Evolutionary conservation across 805 yeast genomes (phyloP), one percentile per base, ranked within the genome.

Genomic region (Cyberlindnera euphorbiae): DNA sequence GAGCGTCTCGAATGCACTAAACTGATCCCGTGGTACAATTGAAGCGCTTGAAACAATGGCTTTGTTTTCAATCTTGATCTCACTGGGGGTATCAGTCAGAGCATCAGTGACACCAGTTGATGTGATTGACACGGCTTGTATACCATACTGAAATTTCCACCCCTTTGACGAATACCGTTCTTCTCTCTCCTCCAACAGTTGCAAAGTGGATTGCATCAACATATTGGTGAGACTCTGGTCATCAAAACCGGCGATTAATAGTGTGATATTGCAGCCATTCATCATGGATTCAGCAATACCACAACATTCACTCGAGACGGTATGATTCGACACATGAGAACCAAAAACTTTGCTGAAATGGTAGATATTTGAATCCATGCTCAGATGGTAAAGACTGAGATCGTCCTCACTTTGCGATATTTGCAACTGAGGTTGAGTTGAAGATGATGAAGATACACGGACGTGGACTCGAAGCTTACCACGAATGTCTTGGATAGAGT

Each of bases 401-500:
- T 42, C 43, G 4, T 27, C 32, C 11, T 31, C 41, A 15, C 14
- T n/a, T 3, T 27, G 24, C 8, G 26, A 21, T 6, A 30, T 21
- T 5, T 32, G 23, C 9, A 28, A 13, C 6, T 18, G 9, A n/a
- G 22, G 12, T 9, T 16, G 18, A 22, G 37, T 6, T 17, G 37
- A 29, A 13, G 30, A 30, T 7, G n/a, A n/a, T n/a, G n/a, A n/a
- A n/a, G 32, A 3, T 14, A 38, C 28, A 17, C 36, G 36, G 3
- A 49, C 24, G 33, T 51, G 51, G 0, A 51, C 55, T 13, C 71
- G 50, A 5, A 63, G 49, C 17, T 50, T 52, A 1, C 66, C 67
- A 16, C 50, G 42, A 17, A 58, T 35, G 36, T 66, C 68, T 35
- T 63, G 64, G 13, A 76, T 75, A 1, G 73, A 62, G 45, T 73